These are phyloP conservation scores for Suillus alpinus DNA, from an alignment of 768 basidiomycete species.

Conservation along the genomic window DNA sequence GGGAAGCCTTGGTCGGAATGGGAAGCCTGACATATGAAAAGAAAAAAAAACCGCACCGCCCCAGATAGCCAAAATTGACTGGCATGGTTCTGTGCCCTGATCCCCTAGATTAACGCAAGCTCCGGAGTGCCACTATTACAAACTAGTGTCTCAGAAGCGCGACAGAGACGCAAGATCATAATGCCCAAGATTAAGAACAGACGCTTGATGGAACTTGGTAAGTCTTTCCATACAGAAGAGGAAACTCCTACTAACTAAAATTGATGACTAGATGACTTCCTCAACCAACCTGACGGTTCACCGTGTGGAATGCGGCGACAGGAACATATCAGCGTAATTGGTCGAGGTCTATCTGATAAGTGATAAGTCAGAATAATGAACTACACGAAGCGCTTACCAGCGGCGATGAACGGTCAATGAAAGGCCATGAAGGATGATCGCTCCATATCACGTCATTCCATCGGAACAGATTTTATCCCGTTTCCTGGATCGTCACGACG, in stretches of 20 bases:
- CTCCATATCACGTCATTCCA: background rate
- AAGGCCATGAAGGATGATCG: background rate
- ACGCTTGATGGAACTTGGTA: background rate
- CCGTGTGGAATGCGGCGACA: background rate
- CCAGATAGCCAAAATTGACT: conserved; percentile 1
- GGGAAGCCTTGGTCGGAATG: background rate
- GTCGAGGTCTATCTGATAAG: conserved; percentile 1
- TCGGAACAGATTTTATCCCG: background rate
- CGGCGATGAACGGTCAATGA: background rate
- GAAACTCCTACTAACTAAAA: background rate
- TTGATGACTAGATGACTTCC: background rate
- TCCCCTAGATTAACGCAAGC: background rate
- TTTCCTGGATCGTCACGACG: background rate
- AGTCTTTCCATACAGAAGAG: background rate
- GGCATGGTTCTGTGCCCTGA: background rate
- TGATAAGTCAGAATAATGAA: background rate
- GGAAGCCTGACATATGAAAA: background rate
- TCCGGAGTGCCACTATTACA: background rate
- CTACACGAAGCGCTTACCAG: background rate
- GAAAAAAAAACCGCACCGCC: background rate
- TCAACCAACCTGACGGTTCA: background rate
- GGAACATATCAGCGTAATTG: background rate
- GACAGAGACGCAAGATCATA: background rate
- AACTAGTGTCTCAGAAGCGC: background rate
- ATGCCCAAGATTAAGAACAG: background rate